Conservation (phyloP, 2,329 filamentous ascomycete species). For the Raffaelea albimanens region DNA sequence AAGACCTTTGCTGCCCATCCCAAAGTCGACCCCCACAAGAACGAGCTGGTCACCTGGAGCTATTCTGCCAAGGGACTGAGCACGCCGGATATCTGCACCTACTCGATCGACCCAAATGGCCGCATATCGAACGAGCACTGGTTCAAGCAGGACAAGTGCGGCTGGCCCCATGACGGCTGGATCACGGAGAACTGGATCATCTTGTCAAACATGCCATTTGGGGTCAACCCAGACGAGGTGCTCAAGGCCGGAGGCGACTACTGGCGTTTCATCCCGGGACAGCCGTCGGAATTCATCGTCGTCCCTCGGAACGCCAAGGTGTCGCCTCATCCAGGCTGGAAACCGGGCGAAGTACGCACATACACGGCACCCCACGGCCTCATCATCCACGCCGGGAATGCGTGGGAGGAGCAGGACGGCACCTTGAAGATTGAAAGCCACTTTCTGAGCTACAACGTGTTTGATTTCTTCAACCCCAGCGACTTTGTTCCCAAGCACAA, state of each 20-base stretch:
- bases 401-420: conserved; percentile 24
- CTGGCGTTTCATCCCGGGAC: conserved; percentile 23
- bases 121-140: conserved; percentile 20
- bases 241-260: conserved; percentile 25
- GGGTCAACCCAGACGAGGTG: conserved; percentile 22
- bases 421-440: conserved; percentile 22
- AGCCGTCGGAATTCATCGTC: conserved; percentile 12
- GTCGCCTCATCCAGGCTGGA: conserved; percentile 14
- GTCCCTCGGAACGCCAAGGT: conserved; percentile 10
- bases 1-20: conserved; percentile 42
- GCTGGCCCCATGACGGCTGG: conserved; percentile 28
- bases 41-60: conserved; percentile 28
- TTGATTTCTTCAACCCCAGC: conserved; percentile 27
- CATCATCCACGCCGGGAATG: conserved; percentile 30
- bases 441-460: conserved; percentile 27
- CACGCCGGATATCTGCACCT: conserved; percentile 25
- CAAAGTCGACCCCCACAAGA: conserved; percentile 38
- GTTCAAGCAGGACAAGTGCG: conserved; percentile 21
- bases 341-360: conserved; percentile 14
- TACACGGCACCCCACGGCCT: conserved; percentile 20
- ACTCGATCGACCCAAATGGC: conserved; percentile 17
- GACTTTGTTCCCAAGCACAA: conserved; percentile 17
- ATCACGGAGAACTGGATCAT: conserved; percentile 27
- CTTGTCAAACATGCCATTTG: conserved; percentile 16
- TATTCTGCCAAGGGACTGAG: conserved; percentile 29